A percentile compares a stretch with the other conserved stretches of the same genome.
Evolutionary conservation across 345 rosid genomes (phyloP).

Genomic region (Eucalyptus urophylla): DNA sequence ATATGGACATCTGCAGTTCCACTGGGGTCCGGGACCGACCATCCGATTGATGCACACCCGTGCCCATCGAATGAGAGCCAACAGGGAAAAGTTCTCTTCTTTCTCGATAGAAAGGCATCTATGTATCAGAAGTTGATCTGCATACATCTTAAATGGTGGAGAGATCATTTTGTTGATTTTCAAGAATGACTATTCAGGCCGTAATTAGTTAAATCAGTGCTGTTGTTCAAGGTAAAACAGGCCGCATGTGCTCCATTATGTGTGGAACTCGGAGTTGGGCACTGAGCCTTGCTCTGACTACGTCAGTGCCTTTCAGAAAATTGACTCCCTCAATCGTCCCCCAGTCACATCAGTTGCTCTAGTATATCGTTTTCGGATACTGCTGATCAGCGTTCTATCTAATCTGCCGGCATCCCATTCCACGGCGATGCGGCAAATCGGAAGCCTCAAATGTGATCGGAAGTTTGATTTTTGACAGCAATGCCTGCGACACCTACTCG

Average conservation of each 20-base stretch:
- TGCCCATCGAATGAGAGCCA: not conserved
- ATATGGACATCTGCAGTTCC: not conserved
- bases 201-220: not conserved
- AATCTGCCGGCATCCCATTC: not conserved
- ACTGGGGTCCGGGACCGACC: not conserved
- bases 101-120: not conserved
- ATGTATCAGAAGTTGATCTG: not conserved
- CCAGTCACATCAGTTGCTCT: not conserved
- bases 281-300: not conserved
- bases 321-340: not conserved
- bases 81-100: not conserved
- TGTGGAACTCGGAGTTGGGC: not conserved
- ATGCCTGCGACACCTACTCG: not conserved
- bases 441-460: not conserved
- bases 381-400: not conserved
- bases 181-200: not conserved
- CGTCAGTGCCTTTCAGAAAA: not conserved
- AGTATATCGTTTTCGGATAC: not conserved
- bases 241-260: not conserved
- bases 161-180: not conserved
- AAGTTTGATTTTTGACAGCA: not conserved
- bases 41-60: not conserved
- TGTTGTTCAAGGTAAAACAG: not conserved
- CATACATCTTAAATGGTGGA: not conserved
- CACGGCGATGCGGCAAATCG: not conserved